Percentiles rank a stretch among this genome's conserved stretches.
phyloP scores from a whole-genome alignment of 805 yeast genomes.

The Starmerella asiatica region DNA sequence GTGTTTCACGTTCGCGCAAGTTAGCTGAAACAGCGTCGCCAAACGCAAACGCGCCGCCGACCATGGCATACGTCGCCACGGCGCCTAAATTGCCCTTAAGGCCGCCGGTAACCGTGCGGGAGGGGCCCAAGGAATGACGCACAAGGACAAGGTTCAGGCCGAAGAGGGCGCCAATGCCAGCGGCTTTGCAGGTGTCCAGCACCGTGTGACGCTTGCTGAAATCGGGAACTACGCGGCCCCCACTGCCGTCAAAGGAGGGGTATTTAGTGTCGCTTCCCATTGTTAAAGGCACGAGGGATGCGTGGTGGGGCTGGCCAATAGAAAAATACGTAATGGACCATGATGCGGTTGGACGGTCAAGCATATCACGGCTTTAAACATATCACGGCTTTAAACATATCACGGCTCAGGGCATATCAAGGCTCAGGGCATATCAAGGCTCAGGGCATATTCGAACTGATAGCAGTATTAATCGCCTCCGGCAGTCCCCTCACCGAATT shows the following conservation, averaged over 20 bases:
- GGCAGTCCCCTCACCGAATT: too few relatives aligned
- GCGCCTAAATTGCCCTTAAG: slow-evolving; percentile 21
- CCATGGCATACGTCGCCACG: slow-evolving; percentile 31
- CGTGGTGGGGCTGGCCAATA: slow-evolving; percentile 12
- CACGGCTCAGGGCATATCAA: too few relatives aligned
- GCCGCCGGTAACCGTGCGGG: slow-evolving; percentile 24
- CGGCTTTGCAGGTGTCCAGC: slow-evolving; percentile 36
- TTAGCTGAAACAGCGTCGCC: slow-evolving; percentile 39
- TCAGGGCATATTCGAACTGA: too few relatives aligned
- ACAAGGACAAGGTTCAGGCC: slow-evolving; percentile 39
- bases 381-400: too few relatives aligned
- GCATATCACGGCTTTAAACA: too few relatives aligned
- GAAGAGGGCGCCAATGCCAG: slow-evolving; percentile 33
- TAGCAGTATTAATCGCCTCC: too few relatives aligned
- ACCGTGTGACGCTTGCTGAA: slow-evolving; percentile 47
- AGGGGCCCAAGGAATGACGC: slow-evolving; percentile 24
- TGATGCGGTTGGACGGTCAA: too few relatives aligned
- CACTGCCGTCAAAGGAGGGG: slow-evolving; percentile 19
- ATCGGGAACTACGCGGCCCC: slow-evolving; percentile 30
- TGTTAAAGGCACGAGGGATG: background rate
- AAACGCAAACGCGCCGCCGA: slow-evolving; percentile 37
- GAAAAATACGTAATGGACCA: too few relatives aligned
- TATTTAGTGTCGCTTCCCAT: slow-evolving; percentile 17
- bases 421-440: too few relatives aligned
- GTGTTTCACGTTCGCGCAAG: slow-evolving; percentile 49